Conservation (phyloP, 345 rosid genomes). For the Moricandia moricandioides region DNA sequence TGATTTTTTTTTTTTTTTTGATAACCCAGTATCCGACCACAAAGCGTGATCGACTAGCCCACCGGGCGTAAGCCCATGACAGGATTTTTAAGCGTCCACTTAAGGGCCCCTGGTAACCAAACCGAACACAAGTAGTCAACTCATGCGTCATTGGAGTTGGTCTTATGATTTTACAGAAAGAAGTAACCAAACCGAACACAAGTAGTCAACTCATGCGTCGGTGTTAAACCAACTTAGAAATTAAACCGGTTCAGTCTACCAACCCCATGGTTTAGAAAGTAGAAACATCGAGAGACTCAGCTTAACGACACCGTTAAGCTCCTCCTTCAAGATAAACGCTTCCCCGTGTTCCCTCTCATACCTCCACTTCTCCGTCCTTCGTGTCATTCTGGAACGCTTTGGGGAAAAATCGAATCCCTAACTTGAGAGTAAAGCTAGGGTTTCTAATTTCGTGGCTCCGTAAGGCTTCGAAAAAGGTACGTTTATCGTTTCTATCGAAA, state of each 20-base stretch:
- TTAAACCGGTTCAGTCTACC: constrained; percentile 5
- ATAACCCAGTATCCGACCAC: too few species aligned
- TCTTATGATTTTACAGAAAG: too few species aligned
- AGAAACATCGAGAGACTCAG: neutral
- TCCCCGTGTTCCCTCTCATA: neutral
- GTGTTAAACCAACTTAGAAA: constrained; percentile 1
- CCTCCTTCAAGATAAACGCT: constrained; percentile 9
- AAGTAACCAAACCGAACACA: neutral
- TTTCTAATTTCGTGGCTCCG: neutral
- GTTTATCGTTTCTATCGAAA: neutral
- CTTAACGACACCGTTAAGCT: constrained; percentile 15
- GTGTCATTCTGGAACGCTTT: neutral
- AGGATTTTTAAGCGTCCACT: too few species aligned
- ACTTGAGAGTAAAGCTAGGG: neutral
- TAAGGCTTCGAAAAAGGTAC: neutral
- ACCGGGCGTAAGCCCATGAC: too few species aligned
- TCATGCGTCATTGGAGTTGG: too few species aligned
- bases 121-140: too few species aligned
- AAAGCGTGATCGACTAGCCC: too few species aligned
- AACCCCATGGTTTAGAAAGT: neutral
- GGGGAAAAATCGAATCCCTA: neutral
- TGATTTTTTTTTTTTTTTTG: too few species aligned
- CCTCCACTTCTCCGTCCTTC: constrained; percentile 16
- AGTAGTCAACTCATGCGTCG: neutral
- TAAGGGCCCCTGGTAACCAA: too few species aligned